Evolutionary conservation across 2,329 filamentous ascomycete genomes (phyloP), one percentile per base, ranked within the genome.

Genomic region (Nigrograna mackinnonii): DNA sequence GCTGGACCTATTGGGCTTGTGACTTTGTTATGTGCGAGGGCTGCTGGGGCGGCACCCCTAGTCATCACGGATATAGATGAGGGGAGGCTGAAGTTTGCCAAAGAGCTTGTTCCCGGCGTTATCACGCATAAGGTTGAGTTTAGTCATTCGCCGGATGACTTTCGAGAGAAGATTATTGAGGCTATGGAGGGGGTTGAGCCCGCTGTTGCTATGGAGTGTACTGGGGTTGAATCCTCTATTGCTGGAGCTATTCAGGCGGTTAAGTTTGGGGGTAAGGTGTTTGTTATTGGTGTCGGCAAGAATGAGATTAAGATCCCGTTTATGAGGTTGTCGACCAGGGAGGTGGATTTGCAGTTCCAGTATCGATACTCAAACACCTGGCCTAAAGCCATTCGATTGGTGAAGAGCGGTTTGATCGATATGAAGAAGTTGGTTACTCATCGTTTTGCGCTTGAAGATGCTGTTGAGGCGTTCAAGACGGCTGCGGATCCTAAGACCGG

Each of bases 341-440:
- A 97, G 74, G 87, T 97, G 57, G 92, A 97, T 71, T 77, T 97
- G 47, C 89, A 95, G 74, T 94, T 96, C 71, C 92, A 97, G 76
- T 97, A 97, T 76, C 83, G 94, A 48, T 97, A 97, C 77, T 82
- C 81, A 74, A 96, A 97, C 76, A 96, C 90, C 17, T 97, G 92
- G 92, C 94, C 92, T 22, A 83, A 89, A 49, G 92, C 94, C 32
- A 96, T 97, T 55, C 82, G 91, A 35, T 76, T 97, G 52, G 80
- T 97, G 26, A 83, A 90, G 76, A 90, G 85, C 64, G 89, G 89
- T 2, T 82, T 96, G 4, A 81, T 97, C 58, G 84, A 95, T 65
- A 74, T 96, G 64, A 80, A 80, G 58, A 87, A 82, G 71, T 74
- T 97, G 47, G 90, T 96, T 24, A 96, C 92, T 30, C 92, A 97